Conservation (phyloP, 805 yeast genomes). For the Candida ficus region DNA sequence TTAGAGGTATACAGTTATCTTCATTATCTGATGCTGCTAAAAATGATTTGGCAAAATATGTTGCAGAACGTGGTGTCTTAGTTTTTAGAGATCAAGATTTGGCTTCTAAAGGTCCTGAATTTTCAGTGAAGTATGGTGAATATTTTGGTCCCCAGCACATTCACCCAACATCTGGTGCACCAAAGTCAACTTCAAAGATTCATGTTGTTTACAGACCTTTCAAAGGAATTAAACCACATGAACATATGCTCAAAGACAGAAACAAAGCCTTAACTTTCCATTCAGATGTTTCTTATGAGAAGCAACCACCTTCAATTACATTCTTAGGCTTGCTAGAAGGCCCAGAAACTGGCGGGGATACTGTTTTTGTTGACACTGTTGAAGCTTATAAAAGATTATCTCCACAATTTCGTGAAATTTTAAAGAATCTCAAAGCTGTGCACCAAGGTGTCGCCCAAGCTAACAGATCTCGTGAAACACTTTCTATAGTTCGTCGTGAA, state of each 20-base stretch:
- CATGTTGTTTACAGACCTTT: constrained; percentile 46
- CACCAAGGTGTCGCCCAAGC: no score
- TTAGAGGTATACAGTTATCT: constrained; percentile 56
- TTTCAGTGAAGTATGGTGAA: constrained; percentile 45
- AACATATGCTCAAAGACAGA: neutral
- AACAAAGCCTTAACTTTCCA: constrained; percentile 38
- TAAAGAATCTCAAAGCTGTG: no score
- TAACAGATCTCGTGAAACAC: no score
- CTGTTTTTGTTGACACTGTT: constrained; percentile 52
- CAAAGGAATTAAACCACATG: constrained; percentile 1
- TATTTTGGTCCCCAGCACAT: constrained; percentile 69
- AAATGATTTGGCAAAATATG: constrained; percentile 63
- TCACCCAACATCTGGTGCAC: constrained; percentile 76
- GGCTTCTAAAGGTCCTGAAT: constrained; percentile 45
- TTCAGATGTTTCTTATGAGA: constrained; percentile 60
- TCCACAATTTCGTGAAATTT: no score
- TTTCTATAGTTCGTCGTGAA: no score
- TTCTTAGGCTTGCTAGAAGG: constrained; percentile 51
- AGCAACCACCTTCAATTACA: constrained; percentile 61
- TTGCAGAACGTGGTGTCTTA: constrained; percentile 67
- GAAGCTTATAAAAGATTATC: constrained; percentile 63
- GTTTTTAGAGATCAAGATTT: constrained; percentile 65
- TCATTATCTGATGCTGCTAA: constrained; percentile 46
- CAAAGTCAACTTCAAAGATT: constrained; percentile 45
- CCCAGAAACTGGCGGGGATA: constrained; percentile 59